Evolutionary conservation across 83 land plant species (phyloP), one percentile per base, ranked within the genome.

Genomic region (Picea abies): DNA sequence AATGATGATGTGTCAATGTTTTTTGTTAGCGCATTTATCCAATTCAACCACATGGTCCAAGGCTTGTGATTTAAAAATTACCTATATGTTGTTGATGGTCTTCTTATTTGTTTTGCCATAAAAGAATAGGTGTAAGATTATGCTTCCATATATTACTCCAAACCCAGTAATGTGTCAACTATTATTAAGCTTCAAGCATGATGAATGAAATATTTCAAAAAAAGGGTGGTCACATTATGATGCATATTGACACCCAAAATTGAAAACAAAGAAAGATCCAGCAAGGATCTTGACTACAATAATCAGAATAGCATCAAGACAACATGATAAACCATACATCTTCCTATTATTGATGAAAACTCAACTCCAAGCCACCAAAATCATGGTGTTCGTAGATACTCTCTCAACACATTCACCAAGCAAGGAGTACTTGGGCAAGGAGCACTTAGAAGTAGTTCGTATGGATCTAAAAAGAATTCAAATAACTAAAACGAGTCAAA

Each of bases 41-140:
- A 37, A 37, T 0, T 37, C 39, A 37, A 37, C 39, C 4, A 37
- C 39, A 0, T 37, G 39, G 39, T 3, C 4, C 0, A 37, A 37
- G 39, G 39, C 39, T 37, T 37, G 0, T 37, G 39, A 37, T 37
- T 37, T 37, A 96, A 93, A 71, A 97, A 96, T 82, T 96, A 95
- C 81, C 98, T 97, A 15, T 96, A 90, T 84, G 98, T 95, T 5
- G 90, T 90, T 4, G 97, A 96, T 84, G 97, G 97, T 2, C 90
- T 96, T 16, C 92, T 91, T 19, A 81, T 96, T 49, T 96, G 98
- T 97, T 77, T 80, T 47, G 92, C 96, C 22, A 88, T 94, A 0
- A 68, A 91, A 67, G 88, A 92, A 17, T 93, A 94, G 93, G 90
- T 92, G 1, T 62, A 77, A 44, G 85, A 85, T 12, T 94, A 93